Evolutionary conservation across 1,284 basidiomycete species (phyloP).

Genomic region (Paramarasmius palmivorus): DNA sequence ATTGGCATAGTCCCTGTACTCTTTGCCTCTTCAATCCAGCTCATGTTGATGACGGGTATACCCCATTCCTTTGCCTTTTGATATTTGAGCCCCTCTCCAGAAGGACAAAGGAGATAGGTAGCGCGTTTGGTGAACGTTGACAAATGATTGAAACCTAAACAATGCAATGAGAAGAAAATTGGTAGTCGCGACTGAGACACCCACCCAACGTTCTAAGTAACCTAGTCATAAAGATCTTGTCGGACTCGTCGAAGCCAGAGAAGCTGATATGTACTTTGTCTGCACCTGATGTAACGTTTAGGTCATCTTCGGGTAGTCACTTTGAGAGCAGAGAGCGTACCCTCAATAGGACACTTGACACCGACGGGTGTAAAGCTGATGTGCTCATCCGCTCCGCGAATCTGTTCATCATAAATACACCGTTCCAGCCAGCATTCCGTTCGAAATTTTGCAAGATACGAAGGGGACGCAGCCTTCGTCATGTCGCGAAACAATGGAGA

Average conservation of each 20-base stretch:
- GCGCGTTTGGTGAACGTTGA: conserved; percentile 59
- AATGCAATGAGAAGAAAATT: conserved; percentile 6
- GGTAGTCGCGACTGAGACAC: conserved; percentile 19
- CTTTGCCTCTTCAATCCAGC: conserved; percentile 62
- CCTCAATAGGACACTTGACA: conserved; percentile 50
- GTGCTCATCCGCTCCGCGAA: conserved; percentile 62
- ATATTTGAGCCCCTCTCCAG: conserved; percentile 64
- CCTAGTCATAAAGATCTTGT: conserved; percentile 59
- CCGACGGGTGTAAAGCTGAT: conserved; percentile 61
- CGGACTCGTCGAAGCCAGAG: conserved; percentile 69
- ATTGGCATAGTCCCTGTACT: conserved; percentile 43
- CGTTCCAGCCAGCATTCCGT: conserved; percentile 85
- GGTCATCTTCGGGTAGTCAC: conserved; percentile 6
- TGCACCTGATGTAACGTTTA: conserved; percentile 37
- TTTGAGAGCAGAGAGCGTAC: conserved; percentile 31
- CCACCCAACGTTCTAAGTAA: conserved; percentile 66
- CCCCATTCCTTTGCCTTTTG: conserved; percentile 75
- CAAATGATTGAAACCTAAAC: conserved; percentile 53
- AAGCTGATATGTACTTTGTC: conserved; percentile 58
- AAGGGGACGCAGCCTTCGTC: not conserved
- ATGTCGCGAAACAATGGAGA: not conserved
- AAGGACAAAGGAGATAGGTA: conserved; percentile 76
- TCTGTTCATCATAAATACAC: conserved; percentile 66
- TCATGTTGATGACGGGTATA: conserved; percentile 58
- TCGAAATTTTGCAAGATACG: conserved; percentile 52